phyloP scores from a whole-genome alignment of 2,329 filamentous ascomycete species.

The Apiospora aurea region DNA sequence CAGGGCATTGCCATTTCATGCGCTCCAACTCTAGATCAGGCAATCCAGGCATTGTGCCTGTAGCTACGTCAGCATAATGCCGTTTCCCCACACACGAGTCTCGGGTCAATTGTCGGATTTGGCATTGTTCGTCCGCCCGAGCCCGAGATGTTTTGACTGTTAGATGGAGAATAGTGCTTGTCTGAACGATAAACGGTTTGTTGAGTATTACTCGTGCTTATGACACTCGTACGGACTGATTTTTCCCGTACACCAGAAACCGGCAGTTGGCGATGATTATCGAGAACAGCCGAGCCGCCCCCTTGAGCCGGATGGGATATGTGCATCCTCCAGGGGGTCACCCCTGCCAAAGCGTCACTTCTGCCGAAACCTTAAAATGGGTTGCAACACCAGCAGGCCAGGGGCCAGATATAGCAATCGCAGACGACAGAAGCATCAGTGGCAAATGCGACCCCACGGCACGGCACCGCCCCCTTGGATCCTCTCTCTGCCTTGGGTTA shows the following conservation, averaged over 20 bases:
- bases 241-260: neutral
- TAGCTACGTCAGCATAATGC: neutral
- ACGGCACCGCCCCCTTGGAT: slow-evolving; percentile 8
- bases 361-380: slow-evolving; percentile 1
- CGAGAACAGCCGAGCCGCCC: neutral
- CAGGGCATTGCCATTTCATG: neutral
- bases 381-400: neutral
- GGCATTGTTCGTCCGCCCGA: slow-evolving; percentile 13
- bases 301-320: neutral
- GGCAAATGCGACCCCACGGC: neutral
- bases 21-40: slow-evolving; percentile 9
- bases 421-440: neutral
- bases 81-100: neutral
- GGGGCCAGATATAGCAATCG: neutral
- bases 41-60: neutral
- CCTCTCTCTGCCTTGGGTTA: neutral
- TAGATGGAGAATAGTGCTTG: slow-evolving; percentile 1
- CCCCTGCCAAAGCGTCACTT: neutral
- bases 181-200: neutral
- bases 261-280: neutral
- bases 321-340: neutral
- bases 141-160: neutral
- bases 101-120: slow-evolving; percentile 14
- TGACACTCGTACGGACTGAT: neutral
- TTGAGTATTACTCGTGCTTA: neutral